A percentile compares a stretch with the other conserved stretches of the same genome.
Conservation (phyloP, 2,329 filamentous ascomycete genomes). For the Dothidotthia symphoricarpi region DNA sequence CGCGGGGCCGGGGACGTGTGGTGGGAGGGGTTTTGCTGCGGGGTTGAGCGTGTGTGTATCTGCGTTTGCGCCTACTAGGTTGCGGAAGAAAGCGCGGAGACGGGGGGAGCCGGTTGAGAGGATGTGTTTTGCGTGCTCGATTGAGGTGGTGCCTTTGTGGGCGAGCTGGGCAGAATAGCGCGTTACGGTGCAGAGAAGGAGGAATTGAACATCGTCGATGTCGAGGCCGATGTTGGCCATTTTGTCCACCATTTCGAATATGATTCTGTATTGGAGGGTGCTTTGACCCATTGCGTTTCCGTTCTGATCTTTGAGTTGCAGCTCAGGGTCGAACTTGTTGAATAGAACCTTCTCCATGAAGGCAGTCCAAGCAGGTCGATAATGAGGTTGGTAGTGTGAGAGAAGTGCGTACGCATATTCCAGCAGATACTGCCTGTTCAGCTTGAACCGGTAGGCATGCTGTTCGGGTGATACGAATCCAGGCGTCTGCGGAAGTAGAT, state of each 20-base stretch:
- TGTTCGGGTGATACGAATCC: constrained; percentile 11
- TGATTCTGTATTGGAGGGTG: constrained; percentile 21
- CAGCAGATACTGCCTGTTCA: constrained; percentile 25
- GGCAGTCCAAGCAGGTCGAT: constrained; percentile 32
- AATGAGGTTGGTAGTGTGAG: constrained; percentile 18
- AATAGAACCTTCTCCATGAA: constrained; percentile 27
- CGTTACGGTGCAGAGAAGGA: constrained; percentile 34
- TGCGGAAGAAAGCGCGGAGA: constrained; percentile 29
- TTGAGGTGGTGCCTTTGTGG: constrained; percentile 7
- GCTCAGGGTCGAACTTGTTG: constrained; percentile 3
- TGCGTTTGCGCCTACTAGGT: constrained; percentile 20
- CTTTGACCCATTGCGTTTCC: constrained; percentile 8
- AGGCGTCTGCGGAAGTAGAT: constrained; percentile 4
- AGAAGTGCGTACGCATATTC: constrained; percentile 34
- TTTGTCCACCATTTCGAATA: constrained; percentile 23
- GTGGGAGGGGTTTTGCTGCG: constrained; percentile 24
- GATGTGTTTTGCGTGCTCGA: constrained; percentile 13
- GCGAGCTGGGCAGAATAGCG: constrained; percentile 30
- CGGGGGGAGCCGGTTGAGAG: constrained; percentile 16
- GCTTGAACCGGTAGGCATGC: constrained; percentile 18
- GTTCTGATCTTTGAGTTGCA: neutral
- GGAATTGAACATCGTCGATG: constrained; percentile 33
- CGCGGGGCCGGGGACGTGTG: constrained; percentile 48
- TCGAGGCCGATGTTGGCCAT: constrained; percentile 35
- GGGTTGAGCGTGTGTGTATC: constrained; percentile 7